phyloP scores from a whole-genome alignment of 2,329 filamentous ascomycete genomes.

The Elsinoe fawcettii region DNA sequence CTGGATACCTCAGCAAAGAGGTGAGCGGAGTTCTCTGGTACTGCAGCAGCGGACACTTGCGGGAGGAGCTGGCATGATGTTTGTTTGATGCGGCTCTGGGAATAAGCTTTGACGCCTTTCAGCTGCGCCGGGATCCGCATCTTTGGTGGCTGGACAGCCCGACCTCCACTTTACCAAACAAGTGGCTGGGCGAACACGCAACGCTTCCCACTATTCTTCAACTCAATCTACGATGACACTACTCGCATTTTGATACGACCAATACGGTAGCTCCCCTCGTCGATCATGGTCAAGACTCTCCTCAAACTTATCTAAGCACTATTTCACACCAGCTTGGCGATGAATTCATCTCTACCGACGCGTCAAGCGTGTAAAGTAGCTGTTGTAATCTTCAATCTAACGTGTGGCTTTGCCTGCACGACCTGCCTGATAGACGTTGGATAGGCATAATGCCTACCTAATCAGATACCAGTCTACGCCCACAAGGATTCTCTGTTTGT shows the following conservation, averaged over 20 bases:
- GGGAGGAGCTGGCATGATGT: constrained; percentile 8
- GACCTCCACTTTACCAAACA: neutral
- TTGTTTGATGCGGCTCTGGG: constrained; percentile 13
- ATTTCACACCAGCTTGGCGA: neutral
- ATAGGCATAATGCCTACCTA: neutral
- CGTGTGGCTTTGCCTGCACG: neutral
- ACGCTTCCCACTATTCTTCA: constrained; percentile 4
- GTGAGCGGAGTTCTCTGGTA: neutral
- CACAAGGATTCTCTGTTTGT: constrained; percentile 31
- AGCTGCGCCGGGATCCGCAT: constrained; percentile 7
- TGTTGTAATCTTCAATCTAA: neutral
- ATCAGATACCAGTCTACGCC: constrained; percentile 36
- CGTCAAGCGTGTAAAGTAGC: neutral
- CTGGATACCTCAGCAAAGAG: constrained; percentile 1
- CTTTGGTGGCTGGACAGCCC: neutral
- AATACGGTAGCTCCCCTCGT: constrained; percentile 81
- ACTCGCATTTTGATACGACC: constrained; percentile 49
- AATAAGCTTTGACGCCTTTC: constrained; percentile 9
- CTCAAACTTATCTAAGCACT: neutral
- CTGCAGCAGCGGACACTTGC: neutral
- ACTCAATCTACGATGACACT: constrained; percentile 1
- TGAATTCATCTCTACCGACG: neutral
- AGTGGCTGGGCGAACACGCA: constrained; percentile 11
- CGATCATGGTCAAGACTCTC: constrained; percentile 42
- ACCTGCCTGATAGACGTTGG: neutral